Percentiles rank a stretch among this genome's conserved stretches.
Conservation (phyloP, 768 basidiomycete genomes). For the Guyanaporus albipodus region DNA sequence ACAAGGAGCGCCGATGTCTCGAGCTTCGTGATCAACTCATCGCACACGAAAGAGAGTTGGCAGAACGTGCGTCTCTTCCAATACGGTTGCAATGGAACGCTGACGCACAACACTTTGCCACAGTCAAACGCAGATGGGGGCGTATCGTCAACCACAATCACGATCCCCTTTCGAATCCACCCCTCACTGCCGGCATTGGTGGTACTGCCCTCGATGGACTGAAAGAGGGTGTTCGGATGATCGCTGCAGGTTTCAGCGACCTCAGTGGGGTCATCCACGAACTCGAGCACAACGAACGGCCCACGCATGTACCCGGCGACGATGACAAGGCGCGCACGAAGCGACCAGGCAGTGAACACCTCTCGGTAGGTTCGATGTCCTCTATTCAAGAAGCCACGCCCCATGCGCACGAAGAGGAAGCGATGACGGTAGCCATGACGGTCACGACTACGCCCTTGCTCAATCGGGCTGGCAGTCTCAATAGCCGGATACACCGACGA, state of each 20-base stretch:
- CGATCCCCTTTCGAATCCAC: slow-evolving; percentile 5
- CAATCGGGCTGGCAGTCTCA: slow-evolving; percentile 17
- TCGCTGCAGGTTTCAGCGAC: slow-evolving; percentile 45
- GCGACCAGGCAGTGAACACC: slow-evolving; percentile 29
- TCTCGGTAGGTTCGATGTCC: slow-evolving; percentile 46
- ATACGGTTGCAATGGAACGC: neutral
- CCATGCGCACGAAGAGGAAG: neutral
- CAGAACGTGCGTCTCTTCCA: slow-evolving; percentile 44
- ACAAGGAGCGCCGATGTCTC: slow-evolving; percentile 81
- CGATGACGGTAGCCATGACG: neutral
- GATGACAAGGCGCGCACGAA: slow-evolving; percentile 17
- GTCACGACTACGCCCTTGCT: slow-evolving; percentile 3
- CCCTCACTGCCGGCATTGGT: slow-evolving; percentile 9
- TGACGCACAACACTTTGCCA: neutral
- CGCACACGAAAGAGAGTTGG: slow-evolving; percentile 67
- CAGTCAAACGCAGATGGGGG: slow-evolving; percentile 84
- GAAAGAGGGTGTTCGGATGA: slow-evolving; percentile 59
- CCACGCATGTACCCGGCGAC: too few relatives aligned
- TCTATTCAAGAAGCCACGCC: slow-evolving; percentile 34
- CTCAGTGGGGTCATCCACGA: slow-evolving; percentile 23
- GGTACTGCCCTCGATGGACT: slow-evolving; percentile 49
- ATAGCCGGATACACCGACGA: slow-evolving; percentile 13
- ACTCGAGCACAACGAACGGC: too few relatives aligned
- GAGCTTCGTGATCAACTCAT: slow-evolving; percentile 75
- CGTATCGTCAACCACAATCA: slow-evolving; percentile 63